Evolutionary conservation across 305 asterid species (phyloP).

Genomic region (Nicotiana rustica): DNA sequence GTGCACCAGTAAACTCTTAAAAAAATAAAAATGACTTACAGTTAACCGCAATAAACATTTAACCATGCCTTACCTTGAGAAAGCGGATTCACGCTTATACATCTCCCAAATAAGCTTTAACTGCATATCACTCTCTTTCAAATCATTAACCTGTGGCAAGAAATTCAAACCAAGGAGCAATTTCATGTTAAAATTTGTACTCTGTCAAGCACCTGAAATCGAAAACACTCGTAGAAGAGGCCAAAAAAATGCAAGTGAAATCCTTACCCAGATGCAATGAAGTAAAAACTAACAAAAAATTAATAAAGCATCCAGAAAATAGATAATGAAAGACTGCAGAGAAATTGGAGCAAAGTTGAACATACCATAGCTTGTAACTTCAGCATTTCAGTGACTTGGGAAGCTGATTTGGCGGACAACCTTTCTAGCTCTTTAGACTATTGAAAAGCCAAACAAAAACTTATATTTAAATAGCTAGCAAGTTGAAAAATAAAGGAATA

Average conservation of each 20-base stretch:
- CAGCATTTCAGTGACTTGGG: constrained; percentile 70
- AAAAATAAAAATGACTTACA: neutral
- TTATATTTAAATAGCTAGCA: neutral
- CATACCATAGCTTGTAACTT: constrained; percentile 79
- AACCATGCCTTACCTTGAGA: constrained; percentile 69
- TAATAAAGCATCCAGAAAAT: constrained; percentile 14
- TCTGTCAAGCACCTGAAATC: constrained; percentile 25
- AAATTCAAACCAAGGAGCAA: constrained; percentile 36
- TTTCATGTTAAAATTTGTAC: constrained; percentile 9
- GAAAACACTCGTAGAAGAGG: neutral
- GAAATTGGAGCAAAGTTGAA: constrained; percentile 31
- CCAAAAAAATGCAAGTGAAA: constrained; percentile 27
- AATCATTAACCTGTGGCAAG: constrained; percentile 71
- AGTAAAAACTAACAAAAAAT: neutral
- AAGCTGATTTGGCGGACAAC: constrained; percentile 68
- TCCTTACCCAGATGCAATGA: neutral
- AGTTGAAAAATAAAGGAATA: neutral
- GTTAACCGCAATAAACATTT: constrained; percentile 14
- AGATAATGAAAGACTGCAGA: constrained; percentile 30
- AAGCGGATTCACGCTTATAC: constrained; percentile 68
- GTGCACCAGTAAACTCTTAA: constrained; percentile 8
- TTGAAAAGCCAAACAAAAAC: constrained; percentile 19
- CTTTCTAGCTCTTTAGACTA: constrained; percentile 78
- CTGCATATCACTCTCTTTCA: constrained; percentile 67
- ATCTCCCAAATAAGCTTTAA: constrained; percentile 76